These are phyloP conservation scores for Rutidosis leptorrhynchoides DNA, from an alignment of 129 eudicot species.

Conservation along the genomic window DNA sequence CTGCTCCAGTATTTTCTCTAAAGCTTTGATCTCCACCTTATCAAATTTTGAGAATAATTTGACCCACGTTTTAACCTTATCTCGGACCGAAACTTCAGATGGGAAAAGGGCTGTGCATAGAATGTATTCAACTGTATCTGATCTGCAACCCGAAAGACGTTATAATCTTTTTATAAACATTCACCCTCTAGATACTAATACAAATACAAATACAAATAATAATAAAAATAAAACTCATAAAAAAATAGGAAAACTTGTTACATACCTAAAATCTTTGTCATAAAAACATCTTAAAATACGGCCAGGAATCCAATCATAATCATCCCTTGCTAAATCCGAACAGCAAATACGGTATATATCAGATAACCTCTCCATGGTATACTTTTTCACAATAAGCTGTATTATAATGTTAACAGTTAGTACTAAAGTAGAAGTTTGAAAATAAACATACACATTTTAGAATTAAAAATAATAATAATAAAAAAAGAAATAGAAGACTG, in stretches of 20 bases:
- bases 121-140: slow-evolving; percentile 70
- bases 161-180: neutral
- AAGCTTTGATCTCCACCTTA: slow-evolving; percentile 89
- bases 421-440: slow-evolving; percentile 4
- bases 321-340: slow-evolving; percentile 43
- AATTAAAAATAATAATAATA: neutral
- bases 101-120: slow-evolving; percentile 73
- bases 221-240: neutral
- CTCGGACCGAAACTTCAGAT: slow-evolving; percentile 56
- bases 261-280: slow-evolving; percentile 95
- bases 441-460: neutral
- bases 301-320: slow-evolving; percentile 88
- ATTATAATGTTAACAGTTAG: neutral
- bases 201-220: neutral
- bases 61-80: slow-evolving; percentile 70
- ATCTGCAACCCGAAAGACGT: slow-evolving; percentile 48
- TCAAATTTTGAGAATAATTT: slow-evolving; percentile 69
- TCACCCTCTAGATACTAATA: neutral
- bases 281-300: slow-evolving; percentile 82
- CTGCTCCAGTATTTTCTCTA: slow-evolving; percentile 92
- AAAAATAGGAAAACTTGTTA: neutral
- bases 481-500: neutral
- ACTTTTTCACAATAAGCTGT: slow-evolving; percentile 81
- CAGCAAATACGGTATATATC: slow-evolving; percentile 71
- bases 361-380: slow-evolving; percentile 88